Evolutionary conservation across 2,329 filamentous ascomycete species (phyloP).

Genomic region (Fusarium falciforme): DNA sequence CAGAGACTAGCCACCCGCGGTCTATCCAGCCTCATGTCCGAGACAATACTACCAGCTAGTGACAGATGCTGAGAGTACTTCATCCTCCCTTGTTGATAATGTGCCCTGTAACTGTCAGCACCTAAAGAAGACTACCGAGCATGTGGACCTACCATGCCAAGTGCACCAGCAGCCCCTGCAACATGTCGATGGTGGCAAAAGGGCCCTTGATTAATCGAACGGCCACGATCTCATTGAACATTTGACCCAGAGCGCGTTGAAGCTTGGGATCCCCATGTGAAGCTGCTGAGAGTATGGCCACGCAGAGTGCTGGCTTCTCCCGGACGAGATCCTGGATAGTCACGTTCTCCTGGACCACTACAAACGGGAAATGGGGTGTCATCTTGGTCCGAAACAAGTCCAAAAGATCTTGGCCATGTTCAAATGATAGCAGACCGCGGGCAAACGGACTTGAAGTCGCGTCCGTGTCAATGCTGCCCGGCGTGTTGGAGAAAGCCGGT

Average conservation of each 20-base stretch:
- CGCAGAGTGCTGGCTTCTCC: constrained; percentile 41
- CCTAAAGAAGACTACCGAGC: not conserved
- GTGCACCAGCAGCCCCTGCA: constrained; percentile 47
- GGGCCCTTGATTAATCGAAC: constrained; percentile 36
- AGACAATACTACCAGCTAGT: constrained; percentile 47
- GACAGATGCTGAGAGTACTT: constrained; percentile 46
- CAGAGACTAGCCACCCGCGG: constrained; percentile 44
- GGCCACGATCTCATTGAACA: constrained; percentile 45
- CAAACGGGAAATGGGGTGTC: constrained; percentile 46
- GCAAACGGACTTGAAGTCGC: constrained; percentile 39
- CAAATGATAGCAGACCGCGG: constrained; percentile 33
- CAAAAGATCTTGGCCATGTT: constrained; percentile 41
- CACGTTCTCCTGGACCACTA: constrained; percentile 35
- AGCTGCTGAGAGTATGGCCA: constrained; percentile 46
- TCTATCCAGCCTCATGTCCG: constrained; percentile 46
- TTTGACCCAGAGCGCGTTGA: constrained; percentile 40
- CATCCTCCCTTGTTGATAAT: constrained; percentile 45
- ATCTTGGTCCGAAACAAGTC: constrained; percentile 41
- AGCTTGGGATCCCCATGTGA: constrained; percentile 33
- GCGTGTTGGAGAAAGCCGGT: not conserved
- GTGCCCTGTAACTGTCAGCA: constrained; percentile 43
- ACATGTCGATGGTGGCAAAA: constrained; percentile 44
- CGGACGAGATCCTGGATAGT: constrained; percentile 34
- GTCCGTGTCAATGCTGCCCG: constrained; percentile 26
- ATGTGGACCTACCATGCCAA: constrained; percentile 44